A percentile compares a stretch with the other conserved stretches of the same genome.
Evolutionary conservation across 2,329 filamentous ascomycete genomes (phyloP).

Genomic region (Pestalotiopsis sp.): DNA sequence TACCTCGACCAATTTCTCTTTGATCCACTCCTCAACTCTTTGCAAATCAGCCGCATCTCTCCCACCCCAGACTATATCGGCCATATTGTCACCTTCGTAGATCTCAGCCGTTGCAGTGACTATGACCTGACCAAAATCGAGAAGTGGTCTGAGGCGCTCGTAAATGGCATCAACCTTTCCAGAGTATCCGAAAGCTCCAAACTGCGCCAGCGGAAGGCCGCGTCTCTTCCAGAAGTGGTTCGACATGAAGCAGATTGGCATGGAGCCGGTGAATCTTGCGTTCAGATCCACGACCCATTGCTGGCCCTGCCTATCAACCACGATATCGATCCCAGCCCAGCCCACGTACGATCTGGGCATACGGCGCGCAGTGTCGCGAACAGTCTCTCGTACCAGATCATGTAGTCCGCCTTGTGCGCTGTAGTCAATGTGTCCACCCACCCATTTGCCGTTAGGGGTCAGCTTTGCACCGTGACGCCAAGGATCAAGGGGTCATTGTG

Average conservation of each 20-base stretch:
- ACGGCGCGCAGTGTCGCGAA: slow-evolving; percentile 21
- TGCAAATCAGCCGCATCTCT: slow-evolving; percentile 17
- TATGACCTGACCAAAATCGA: slow-evolving; percentile 19
- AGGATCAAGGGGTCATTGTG: slow-evolving; percentile 22
- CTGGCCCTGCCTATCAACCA: slow-evolving; percentile 18
- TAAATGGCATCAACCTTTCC: slow-evolving; percentile 22
- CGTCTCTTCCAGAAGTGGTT: slow-evolving; percentile 24
- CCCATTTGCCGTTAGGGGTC: slow-evolving; percentile 23
- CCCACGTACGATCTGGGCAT: slow-evolving; percentile 23
- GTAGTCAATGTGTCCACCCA: slow-evolving; percentile 25
- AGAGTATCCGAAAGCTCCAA: slow-evolving; percentile 23
- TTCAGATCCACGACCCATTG: slow-evolving; percentile 29
- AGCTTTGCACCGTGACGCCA: slow-evolving; percentile 25
- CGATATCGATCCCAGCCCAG: slow-evolving; percentile 27
- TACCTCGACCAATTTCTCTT: slow-evolving; percentile 1
- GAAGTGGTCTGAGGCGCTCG: slow-evolving; percentile 15
- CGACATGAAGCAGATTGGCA: slow-evolving; percentile 27
- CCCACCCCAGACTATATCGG: slow-evolving; percentile 26
- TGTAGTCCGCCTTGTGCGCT: slow-evolving; percentile 20
- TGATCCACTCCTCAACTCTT: slow-evolving; percentile 16
- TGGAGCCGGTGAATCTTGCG: slow-evolving; percentile 26
- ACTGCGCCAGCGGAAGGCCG: slow-evolving; percentile 22
- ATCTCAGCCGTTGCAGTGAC: slow-evolving; percentile 25
- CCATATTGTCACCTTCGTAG: slow-evolving; percentile 22
- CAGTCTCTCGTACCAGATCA: slow-evolving; percentile 19